phyloP scores from a whole-genome alignment of 129 eudicot genomes.

The Flaveria sonorensis region DNA sequence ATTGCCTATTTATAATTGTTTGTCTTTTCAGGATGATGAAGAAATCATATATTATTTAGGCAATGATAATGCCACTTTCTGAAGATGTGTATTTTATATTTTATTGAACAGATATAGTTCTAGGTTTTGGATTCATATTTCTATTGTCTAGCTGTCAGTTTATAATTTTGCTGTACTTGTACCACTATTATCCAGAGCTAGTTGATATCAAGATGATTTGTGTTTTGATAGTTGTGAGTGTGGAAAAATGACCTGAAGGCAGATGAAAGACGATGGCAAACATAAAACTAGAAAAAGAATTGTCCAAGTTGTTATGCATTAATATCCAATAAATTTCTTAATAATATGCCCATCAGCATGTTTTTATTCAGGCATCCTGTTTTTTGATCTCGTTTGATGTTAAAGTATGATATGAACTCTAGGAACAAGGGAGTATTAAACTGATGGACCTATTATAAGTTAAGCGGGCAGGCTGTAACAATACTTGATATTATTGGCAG shows the following conservation, averaged over 20 bases:
- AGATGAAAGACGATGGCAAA: slow-evolving; percentile 10
- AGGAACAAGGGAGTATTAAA: slow-evolving; percentile 4
- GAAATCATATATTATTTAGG: slow-evolving; percentile 9
- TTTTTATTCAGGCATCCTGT: neutral
- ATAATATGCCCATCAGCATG: slow-evolving; percentile 1
- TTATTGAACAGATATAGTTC: slow-evolving; percentile 14
- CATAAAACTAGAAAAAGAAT: neutral
- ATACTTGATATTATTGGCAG: neutral
- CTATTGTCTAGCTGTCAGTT: neutral
- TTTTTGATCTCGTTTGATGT: slow-evolving; percentile 14
- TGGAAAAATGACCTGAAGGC: neutral
- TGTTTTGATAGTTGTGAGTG: neutral
- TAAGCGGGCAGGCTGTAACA: neutral
- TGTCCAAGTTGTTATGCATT: slow-evolving; percentile 1
- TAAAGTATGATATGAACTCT: slow-evolving; percentile 14
- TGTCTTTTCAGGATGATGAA: neutral
- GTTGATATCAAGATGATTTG: slow-evolving; percentile 20
- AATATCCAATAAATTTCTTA: neutral
- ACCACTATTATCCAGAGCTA: neutral
- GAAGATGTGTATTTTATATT: neutral
- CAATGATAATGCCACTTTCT: slow-evolving; percentile 10
- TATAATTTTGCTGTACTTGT: neutral
- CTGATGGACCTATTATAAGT: slow-evolving; percentile 3
- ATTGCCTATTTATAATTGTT: neutral
- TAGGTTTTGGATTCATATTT: neutral